Conservation (phyloP, 108 stramenopile species). For the Cyclotella atomus region DNA sequence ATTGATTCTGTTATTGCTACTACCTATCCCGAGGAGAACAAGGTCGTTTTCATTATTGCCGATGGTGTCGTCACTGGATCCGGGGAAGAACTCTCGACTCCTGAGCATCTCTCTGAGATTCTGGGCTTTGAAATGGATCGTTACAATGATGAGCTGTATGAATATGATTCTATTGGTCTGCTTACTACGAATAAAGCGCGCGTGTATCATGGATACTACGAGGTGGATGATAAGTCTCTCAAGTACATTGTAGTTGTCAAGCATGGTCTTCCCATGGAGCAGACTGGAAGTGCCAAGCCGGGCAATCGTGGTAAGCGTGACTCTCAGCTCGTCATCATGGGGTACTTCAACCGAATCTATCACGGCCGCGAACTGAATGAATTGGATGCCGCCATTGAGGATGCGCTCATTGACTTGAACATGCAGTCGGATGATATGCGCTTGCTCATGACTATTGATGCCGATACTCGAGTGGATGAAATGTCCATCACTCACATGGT, state of each 20-base stretch:
- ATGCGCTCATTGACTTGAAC: conserved; percentile 47
- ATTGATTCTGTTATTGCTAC: conserved; percentile 60
- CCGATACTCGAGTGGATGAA: conserved; percentile 57
- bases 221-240: conserved; percentile 42
- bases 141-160: conserved; percentile 40
- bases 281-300: conserved; percentile 38
- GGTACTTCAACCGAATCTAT: conserved; percentile 59
- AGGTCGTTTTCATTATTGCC: conserved; percentile 61
- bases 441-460: conserved; percentile 65
- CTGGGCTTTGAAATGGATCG: conserved; percentile 51
- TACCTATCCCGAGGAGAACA: conserved; percentile 61
- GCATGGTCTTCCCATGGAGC: conserved; percentile 47
- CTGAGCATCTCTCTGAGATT: conserved; percentile 45
- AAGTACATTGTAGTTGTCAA: conserved; percentile 68
- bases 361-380: conserved; percentile 53
- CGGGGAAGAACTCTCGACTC: conserved; percentile 51
- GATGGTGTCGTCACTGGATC: conserved; percentile 67
- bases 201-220: conserved; percentile 51
- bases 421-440: conserved; percentile 54
- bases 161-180: conserved; percentile 57
- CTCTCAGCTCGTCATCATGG: conserved; percentile 58
- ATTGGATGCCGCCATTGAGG: conserved; percentile 52
- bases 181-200: conserved; percentile 47
- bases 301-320: conserved; percentile 71
- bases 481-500: conserved; percentile 57